phyloP scores from a whole-genome alignment of 306 rosid species.

The Casuarina equisetifolia region DNA sequence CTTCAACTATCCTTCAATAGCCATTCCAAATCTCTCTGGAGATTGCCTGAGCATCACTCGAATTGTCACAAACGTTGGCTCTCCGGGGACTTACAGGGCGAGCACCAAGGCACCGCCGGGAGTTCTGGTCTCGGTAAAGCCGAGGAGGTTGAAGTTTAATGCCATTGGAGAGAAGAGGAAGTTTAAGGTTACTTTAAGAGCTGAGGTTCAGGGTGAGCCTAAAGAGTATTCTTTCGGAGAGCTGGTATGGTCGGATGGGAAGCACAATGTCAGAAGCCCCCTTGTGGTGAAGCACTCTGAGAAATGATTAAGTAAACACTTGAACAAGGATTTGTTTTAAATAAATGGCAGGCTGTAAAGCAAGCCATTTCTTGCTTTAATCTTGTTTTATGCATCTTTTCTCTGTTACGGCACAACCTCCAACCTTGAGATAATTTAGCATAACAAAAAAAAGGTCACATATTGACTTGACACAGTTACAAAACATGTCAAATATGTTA shows the following conservation, averaged over 20 bases:
- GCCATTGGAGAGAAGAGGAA: slow-evolving; percentile 45
- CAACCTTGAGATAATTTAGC: no score
- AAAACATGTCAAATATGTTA: no score
- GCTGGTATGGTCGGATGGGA: slow-evolving; percentile 46
- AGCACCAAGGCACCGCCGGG: slow-evolving; percentile 27
- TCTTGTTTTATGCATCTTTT: no score
- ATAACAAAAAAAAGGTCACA: no score
- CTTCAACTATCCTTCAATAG: slow-evolving; percentile 67
- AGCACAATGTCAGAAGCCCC: slow-evolving; percentile 43
- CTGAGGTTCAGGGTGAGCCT: background rate
- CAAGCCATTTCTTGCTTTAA: no score
- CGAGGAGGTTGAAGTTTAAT: slow-evolving; percentile 32
- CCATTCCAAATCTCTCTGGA: slow-evolving; percentile 12
- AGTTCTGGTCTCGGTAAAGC: slow-evolving; percentile 37
- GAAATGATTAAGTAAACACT: no score
- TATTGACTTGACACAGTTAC: no score
- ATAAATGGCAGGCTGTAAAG: no score
- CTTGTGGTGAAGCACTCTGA: slow-evolving; percentile 19
- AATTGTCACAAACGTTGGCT: slow-evolving; percentile 57
- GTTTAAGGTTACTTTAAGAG: slow-evolving; percentile 33
- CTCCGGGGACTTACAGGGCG: slow-evolving; percentile 37
- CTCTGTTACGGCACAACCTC: no score
- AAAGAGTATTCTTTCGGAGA: slow-evolving; percentile 30
- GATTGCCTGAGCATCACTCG: slow-evolving; percentile 31
- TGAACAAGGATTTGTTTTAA: no score